Conservation (phyloP, 257 asterid species). For the Ajuga chamaepitys region DNA sequence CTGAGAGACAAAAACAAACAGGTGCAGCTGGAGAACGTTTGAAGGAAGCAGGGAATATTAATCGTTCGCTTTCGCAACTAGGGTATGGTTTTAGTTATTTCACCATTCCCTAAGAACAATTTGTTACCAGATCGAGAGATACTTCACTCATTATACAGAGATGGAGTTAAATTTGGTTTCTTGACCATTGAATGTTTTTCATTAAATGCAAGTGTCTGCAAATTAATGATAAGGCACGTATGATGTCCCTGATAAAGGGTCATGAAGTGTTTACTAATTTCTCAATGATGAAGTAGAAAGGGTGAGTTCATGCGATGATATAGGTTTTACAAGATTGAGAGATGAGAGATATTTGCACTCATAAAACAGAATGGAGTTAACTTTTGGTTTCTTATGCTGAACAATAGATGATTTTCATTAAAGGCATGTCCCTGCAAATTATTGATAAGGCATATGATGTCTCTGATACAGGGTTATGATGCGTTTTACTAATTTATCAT, state of each 20-base stretch:
- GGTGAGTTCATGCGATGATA: too few species aligned
- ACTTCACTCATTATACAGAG: neutral
- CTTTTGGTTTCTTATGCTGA: too few species aligned
- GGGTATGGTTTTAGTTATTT: slow-evolving; percentile 50
- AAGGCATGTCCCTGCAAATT: slow-evolving; percentile 2
- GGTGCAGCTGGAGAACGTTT: slow-evolving; percentile 99
- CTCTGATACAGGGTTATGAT: neutral
- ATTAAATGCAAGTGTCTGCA: neutral
- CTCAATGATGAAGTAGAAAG: too few species aligned
- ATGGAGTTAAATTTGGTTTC: neutral
- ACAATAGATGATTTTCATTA: neutral
- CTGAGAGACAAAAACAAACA: slow-evolving; percentile 96
- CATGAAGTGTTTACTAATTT: too few species aligned
- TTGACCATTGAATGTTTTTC: neutral
- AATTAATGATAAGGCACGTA: too few species aligned
- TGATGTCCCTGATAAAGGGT: too few species aligned
- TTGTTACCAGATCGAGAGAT: neutral
- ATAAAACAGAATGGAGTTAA: too few species aligned
- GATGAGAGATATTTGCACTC: too few species aligned
- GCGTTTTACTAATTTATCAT: neutral
- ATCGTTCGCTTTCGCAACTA: slow-evolving; percentile 94
- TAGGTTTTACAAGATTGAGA: too few species aligned
- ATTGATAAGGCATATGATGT: neutral
- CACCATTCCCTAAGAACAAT: neutral
- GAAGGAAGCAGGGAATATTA: slow-evolving; percentile 98